These are phyloP conservation scores for Adiantum capillusveneris DNA, from an alignment of 75 land plant genomes.

Conservation along the genomic window DNA sequence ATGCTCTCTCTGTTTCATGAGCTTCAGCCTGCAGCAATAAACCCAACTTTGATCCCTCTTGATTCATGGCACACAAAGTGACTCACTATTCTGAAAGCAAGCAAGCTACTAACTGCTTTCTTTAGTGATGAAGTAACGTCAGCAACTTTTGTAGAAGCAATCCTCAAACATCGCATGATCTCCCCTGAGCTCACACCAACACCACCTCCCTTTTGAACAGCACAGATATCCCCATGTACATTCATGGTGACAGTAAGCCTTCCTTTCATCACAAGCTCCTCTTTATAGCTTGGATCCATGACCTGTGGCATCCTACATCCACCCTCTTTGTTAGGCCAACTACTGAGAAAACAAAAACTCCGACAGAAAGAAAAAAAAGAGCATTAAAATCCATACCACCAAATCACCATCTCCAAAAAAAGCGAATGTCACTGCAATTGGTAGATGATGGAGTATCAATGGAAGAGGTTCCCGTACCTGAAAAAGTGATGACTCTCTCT, in stretches of 20 bases:
- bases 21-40: slow-evolving; percentile 47
- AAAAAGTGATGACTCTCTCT: too few species aligned
- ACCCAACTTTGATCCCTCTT: neutral
- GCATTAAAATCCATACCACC: slow-evolving; percentile 43
- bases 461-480: slow-evolving; percentile 89
- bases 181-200: slow-evolving; percentile 60
- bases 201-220: slow-evolving; percentile 92
- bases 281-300: slow-evolving; percentile 74
- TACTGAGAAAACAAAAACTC: neutral
- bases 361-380: neutral
- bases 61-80: neutral
- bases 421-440: slow-evolving; percentile 85
- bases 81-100: too few species aligned
- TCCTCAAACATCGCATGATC: slow-evolving; percentile 76
- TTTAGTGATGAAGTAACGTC: slow-evolving; percentile 68
- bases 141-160: slow-evolving; percentile 70
- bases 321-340: neutral
- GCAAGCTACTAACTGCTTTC: slow-evolving; percentile 50
- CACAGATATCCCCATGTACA: slow-evolving; percentile 80
- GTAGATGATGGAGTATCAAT: slow-evolving; percentile 81
- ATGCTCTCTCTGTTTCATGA: slow-evolving; percentile 55
- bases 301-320: slow-evolving; percentile 36
- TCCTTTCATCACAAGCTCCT: slow-evolving; percentile 86
- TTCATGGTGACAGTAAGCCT: slow-evolving; percentile 79
- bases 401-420: slow-evolving; percentile 66